Evolutionary conservation across 129 eudicot species (phyloP).

Genomic region (Helichrysum umbraculigerum): DNA sequence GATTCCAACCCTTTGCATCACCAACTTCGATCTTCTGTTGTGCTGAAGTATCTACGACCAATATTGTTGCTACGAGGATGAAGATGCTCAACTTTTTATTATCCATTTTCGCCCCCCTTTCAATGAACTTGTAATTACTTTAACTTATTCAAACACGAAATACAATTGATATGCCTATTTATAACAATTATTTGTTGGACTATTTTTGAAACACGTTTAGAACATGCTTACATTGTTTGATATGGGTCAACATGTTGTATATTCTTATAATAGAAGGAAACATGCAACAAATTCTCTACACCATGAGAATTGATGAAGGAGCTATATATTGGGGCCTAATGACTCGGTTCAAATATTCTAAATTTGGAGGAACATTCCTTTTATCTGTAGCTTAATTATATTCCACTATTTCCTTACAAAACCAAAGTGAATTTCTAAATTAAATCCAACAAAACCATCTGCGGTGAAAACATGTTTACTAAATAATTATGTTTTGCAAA

Average conservation of each 20-base stretch:
- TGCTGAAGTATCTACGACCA: background rate
- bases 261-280: background rate
- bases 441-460: background rate
- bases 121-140: background rate
- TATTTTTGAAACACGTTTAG: too few species aligned
- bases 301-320: background rate
- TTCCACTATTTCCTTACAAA: background rate
- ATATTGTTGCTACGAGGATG: slow-evolving; percentile 10
- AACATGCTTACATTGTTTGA: too few species aligned
- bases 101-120: background rate
- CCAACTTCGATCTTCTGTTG: background rate
- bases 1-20: background rate
- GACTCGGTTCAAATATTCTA: slow-evolving; percentile 13
- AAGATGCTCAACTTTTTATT: background rate
- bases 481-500: too few species aligned
- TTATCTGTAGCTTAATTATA: background rate
- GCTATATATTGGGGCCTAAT: background rate
- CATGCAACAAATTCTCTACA: background rate
- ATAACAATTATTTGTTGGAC: too few species aligned
- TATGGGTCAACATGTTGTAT: too few species aligned
- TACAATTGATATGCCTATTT: too few species aligned
- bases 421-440: background rate
- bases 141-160: background rate
- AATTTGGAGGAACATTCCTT: slow-evolving; percentile 7
- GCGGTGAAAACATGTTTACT: too few species aligned